Base-by-base conservation (phyloP, 1,284 basidiomycete genomes). In the Cystobasidium sp. region DNA sequence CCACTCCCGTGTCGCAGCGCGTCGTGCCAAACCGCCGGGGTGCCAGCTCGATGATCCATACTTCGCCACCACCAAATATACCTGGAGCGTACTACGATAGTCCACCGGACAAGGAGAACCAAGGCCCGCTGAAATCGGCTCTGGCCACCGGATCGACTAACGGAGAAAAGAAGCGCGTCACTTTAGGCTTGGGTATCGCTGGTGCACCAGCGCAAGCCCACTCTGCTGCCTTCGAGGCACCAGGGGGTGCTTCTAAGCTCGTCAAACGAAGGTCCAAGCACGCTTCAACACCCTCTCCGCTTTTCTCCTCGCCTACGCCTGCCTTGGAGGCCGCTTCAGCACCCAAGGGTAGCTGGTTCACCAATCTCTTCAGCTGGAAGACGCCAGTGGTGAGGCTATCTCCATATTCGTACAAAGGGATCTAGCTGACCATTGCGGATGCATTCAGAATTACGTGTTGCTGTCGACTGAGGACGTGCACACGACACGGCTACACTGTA, bases 331-430 rank as follows among this genome's bases (percentile, higher is more conserved):
- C 76, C 41, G 73, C 71, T 3, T 52, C 62, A 49, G 75, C 67
- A 43, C 80, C 76, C 24, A 91, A 90, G 81, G 88, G 90, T 62
- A 88, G 88, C 73, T 97, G 95, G 95, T 89, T 98, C 78, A 88
- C 89, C 67, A 91, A 90, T 76, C 86, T 97, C 59, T 96, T 97
- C 87, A 91, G 89, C 80, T 90, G 92, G 85, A 92, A 90, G 80
- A 88, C 70, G 6, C 68, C 68, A 22, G 68, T 76, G 37, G 77
- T 79, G 20, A 52, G 76, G 76, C 63, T n/a, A 47, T 43, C 3
- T n/a, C 46, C 7, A 16, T 8, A 14, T 0, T 66, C 16, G 64
- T 39, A n/a, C 0, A 1, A 64, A 51, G 59, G 46, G 8, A 24
- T 4, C 52, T 53, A 24, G 39, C 46, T 55, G 16, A 47, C 20